phyloP scores from a whole-genome alignment of 768 basidiomycete genomes.

The Podaxis sp. region DNA sequence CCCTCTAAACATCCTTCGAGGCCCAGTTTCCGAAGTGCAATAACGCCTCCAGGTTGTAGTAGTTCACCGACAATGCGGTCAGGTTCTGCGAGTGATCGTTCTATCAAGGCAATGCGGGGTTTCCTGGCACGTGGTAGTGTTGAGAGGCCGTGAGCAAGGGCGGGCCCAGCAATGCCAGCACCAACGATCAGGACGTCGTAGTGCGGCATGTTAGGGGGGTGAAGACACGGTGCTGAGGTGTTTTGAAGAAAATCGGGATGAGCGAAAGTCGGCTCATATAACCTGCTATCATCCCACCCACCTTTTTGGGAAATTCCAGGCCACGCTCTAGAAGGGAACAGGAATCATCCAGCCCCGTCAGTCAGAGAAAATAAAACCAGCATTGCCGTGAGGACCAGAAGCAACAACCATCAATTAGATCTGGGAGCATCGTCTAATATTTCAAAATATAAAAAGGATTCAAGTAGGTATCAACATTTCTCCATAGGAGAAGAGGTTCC shows the following conservation, averaged over 20 bases:
- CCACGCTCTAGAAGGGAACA: not conserved
- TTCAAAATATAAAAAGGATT: not conserved
- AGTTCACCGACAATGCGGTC: constrained; percentile 98
- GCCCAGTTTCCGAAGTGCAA: constrained; percentile 72
- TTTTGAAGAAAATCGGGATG: not conserved
- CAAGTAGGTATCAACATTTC: not conserved
- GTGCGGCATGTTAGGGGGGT: constrained; percentile 4
- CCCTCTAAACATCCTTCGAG: constrained; percentile 71
- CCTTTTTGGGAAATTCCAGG: constrained; percentile 4
- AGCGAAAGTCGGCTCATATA: constrained; percentile 8
- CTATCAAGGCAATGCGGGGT: constrained; percentile 78
- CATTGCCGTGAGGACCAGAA: not conserved
- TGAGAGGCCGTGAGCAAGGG: constrained; percentile 84
- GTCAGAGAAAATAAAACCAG: not conserved
- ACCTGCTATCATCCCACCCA: not conserved
- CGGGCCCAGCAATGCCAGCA: constrained; percentile 84
- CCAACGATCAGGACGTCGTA: constrained; percentile 90
- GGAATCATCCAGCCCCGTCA: not conserved
- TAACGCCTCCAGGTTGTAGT: constrained; percentile 88
- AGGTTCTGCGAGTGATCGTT: constrained; percentile 88
- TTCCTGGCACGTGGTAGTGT: constrained; percentile 48
- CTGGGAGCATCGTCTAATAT: not conserved
- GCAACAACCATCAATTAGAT: not conserved
- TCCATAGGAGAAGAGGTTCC: constrained; percentile 30
- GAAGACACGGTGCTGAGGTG: not conserved